Base-by-base conservation (phyloP, 2,329 filamentous ascomycete genomes). In the Pseudogymnoascus sp. region DNA sequence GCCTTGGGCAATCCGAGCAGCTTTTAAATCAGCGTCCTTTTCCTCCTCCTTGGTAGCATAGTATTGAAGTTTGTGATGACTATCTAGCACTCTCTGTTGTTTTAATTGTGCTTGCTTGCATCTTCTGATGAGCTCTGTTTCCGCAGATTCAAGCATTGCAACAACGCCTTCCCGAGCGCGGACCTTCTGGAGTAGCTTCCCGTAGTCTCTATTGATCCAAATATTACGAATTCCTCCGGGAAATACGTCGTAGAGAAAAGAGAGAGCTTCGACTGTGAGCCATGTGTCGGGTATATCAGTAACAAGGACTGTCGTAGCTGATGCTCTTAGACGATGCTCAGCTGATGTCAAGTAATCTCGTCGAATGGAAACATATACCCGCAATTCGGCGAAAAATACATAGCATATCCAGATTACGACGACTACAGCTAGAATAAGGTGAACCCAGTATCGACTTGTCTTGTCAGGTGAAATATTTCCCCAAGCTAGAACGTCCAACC, bases 251-350 rank as follows among this genome's bases (percentile, higher is more conserved):
- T 95, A 99, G 0, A 99, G 79, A 0, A 88, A 89, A 63, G 86
- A 83, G 5, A 99, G 81, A 0, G 91, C 90, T 51, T 96, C 87
- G 58, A 91, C 84, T 2, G 84, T 91, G 7, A 96, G 84, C 94
- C 94, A 97, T 71, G 95, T 95, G 42, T 83, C 79, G 1, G 94
- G 93, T 60, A 99, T 96, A 9, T 89, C 89, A 66, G 88, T 94
- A 60, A 99, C 92, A 5, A 99, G 81, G 55, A 99, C 93, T 0
- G 94, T 99, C 5, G 93, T 99, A 2, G 94, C 93, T n/a, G 93
- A 97, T 17, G 94, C 94, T 55, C 91, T 86, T 15, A 99, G 82
- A 21, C 94, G 89, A 75, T 99, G 94, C 74, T 97, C 91, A 2
- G 94, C 92, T 62, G 92, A 94, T 0, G 94, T 97, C 63, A 99